phyloP scores from a whole-genome alignment of 805 yeast genomes.

The Ogataea henricii region DNA sequence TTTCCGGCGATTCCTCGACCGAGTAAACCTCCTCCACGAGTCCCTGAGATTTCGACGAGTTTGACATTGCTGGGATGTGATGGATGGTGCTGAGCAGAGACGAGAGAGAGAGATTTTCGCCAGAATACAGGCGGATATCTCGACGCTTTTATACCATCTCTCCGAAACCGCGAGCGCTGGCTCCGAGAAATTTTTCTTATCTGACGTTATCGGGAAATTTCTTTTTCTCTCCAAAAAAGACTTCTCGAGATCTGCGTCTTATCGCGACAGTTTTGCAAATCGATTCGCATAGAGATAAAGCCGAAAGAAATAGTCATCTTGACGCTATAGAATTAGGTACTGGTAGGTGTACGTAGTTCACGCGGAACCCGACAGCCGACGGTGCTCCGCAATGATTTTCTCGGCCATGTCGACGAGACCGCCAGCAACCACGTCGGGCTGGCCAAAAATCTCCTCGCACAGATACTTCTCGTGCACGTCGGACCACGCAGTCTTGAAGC shows the following conservation, averaged over 20 bases:
- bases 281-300: background rate
- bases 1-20: slow-evolving; percentile 4
- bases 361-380: slow-evolving; percentile 5
- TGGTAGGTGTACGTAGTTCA: background rate
- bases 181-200: slow-evolving; percentile 2
- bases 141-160: background rate
- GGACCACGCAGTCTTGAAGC: slow-evolving; percentile 36
- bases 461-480: slow-evolving; percentile 34
- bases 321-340: background rate
- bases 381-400: slow-evolving; percentile 28
- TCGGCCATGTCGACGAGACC: slow-evolving; percentile 35
- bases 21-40: background rate
- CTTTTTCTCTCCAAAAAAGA: too few relatives aligned
- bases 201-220: background rate
- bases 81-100: too few relatives aligned
- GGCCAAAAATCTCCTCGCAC: slow-evolving; percentile 33
- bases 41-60: slow-evolving; percentile 1
- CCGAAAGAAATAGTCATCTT: background rate
- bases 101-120: too few relatives aligned
- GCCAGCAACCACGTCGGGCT: slow-evolving; percentile 32
- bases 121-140: too few relatives aligned
- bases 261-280: background rate
- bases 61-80: background rate
- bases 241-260: background rate
- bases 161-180: background rate